A percentile compares a stretch with the other conserved stretches of the same genome.
Conservation (phyloP, 345 rosid species). For the Psidium guajava region DNA sequence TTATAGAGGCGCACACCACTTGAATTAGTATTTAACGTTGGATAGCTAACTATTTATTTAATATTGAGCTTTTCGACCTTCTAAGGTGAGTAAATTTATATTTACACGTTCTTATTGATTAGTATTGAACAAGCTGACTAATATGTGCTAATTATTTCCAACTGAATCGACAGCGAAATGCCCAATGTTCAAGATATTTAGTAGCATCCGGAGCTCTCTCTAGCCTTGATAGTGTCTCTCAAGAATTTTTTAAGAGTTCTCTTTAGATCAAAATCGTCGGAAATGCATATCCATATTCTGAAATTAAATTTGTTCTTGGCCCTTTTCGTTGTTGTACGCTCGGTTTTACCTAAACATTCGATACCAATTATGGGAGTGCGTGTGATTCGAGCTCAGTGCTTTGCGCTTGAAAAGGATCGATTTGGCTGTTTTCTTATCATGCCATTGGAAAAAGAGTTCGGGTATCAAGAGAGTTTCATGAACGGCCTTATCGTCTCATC, state of each 20-base stretch:
- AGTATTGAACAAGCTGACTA: too few relatives aligned
- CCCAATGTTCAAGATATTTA: too few relatives aligned
- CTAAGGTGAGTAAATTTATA: too few relatives aligned
- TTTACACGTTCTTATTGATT: too few relatives aligned
- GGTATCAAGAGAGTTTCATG: background rate
- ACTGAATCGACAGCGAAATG: too few relatives aligned
- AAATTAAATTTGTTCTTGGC: background rate
- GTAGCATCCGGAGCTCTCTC: too few relatives aligned
- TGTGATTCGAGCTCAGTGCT: background rate
- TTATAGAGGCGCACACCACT: too few relatives aligned
- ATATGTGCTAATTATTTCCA: too few relatives aligned
- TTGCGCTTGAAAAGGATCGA: background rate
- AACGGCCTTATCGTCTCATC: background rate
- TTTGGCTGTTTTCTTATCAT: background rate
- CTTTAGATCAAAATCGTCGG: background rate
- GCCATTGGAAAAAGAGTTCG: accelerated
- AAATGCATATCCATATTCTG: background rate
- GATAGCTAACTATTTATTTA: too few relatives aligned
- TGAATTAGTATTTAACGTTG: too few relatives aligned
- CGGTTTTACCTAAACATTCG: background rate
- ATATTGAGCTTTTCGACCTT: too few relatives aligned
- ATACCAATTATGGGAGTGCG: background rate
- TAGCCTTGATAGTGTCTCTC: background rate
- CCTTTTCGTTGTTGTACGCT: background rate
- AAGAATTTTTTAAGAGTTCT: background rate